These are phyloP conservation scores for Paramecium bursaria DNA, from an alignment of 73 alveolate genomes.

Conservation along the genomic window DNA sequence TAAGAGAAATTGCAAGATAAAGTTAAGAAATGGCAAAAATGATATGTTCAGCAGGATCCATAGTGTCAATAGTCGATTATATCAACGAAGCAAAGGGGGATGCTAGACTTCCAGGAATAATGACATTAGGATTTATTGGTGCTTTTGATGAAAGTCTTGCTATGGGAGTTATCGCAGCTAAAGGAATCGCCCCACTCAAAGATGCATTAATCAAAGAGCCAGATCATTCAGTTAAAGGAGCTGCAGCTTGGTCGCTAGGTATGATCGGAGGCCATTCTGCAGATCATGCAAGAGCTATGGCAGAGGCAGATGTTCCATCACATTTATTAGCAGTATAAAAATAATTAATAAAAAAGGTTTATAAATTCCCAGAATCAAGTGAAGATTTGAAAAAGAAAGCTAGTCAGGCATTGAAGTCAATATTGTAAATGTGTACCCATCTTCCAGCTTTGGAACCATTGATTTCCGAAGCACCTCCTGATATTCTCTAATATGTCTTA, in stretches of 20 bases:
- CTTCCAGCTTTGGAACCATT: slow-evolving; percentile 99
- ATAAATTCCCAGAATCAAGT: slow-evolving; percentile 76
- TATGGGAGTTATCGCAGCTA: slow-evolving; percentile 97
- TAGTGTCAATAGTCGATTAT: slow-evolving; percentile 97
- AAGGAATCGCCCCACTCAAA: slow-evolving; percentile 92
- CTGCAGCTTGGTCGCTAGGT: slow-evolving; percentile 96
- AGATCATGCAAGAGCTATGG: slow-evolving; percentile 99
- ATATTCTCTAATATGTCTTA: slow-evolving; percentile 60
- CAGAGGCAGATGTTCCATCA: slow-evolving; percentile 96
- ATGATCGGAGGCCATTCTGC: slow-evolving; percentile 98
- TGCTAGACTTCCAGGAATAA: slow-evolving; percentile 96
- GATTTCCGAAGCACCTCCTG: slow-evolving; percentile 69
- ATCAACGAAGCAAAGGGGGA: slow-evolving; percentile 95
- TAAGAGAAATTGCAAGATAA: slow-evolving; percentile 99
- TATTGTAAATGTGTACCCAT: slow-evolving; percentile 97
- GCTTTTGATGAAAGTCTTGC: slow-evolving; percentile 98
- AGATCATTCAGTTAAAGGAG: slow-evolving; percentile 98
- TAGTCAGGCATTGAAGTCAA: slow-evolving; percentile 82
- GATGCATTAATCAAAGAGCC: slow-evolving; percentile 98
- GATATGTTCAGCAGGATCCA: slow-evolving; percentile 99
- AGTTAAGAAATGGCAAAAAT: slow-evolving; percentile 98
- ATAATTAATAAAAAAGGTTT: not conserved
- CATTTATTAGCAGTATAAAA: slow-evolving; percentile 77
- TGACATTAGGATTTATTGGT: slow-evolving; percentile 97
- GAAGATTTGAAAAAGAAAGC: slow-evolving; percentile 80